Base-by-base conservation (phyloP, 257 asterid species). In the Nicotiana undulata region DNA sequence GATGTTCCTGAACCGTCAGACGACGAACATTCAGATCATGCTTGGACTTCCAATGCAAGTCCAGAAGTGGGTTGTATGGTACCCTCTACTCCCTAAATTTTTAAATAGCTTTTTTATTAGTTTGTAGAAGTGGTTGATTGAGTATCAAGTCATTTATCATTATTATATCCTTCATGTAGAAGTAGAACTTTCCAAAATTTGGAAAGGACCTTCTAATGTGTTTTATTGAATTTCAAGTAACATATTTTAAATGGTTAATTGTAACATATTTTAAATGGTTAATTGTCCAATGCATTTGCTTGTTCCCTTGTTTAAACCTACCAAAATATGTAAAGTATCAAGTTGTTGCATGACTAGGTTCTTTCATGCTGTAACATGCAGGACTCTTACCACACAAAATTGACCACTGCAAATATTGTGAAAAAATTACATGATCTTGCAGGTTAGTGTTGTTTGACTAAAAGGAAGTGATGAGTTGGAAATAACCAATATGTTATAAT, bases 1-100 rank as follows among this genome's bases (percentile, higher is more conserved):
- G 98, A 93, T 84, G 92, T 93, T 75, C 91, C 93, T 3, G 97
- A 92, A 85, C 91, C 90, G 17, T 86, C 90, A 0, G 87, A 88
- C 15, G 93, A 89, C 59, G 93, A 91, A 75, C 86, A 81, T 8
- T 76, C 82, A 52, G 93, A 92, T 13, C 66, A 86, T 18, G 92
- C 79, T 52, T 86, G 92, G 91, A 56, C 76, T 60, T 84, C 86
- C 53, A 70, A 78, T 64, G 31, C 85, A 6, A 83, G 84, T 34
- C 88, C 89, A 8, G 93, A 89, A 68, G 68, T 88, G 63, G 79
- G 72, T 70, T 86, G 79, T 37, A 32, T 66, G 96, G 98, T 92
- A 92, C 63, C 77, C 66, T 82, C 68, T 32, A 51, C 15, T 29
- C 80, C 65, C 59, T 34, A 29, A 12, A 31, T n/a, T 12, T 4